These are phyloP conservation scores for Komagataella kurtzmanii DNA, from an alignment of 805 yeast genomes.

Conservation along the genomic window DNA sequence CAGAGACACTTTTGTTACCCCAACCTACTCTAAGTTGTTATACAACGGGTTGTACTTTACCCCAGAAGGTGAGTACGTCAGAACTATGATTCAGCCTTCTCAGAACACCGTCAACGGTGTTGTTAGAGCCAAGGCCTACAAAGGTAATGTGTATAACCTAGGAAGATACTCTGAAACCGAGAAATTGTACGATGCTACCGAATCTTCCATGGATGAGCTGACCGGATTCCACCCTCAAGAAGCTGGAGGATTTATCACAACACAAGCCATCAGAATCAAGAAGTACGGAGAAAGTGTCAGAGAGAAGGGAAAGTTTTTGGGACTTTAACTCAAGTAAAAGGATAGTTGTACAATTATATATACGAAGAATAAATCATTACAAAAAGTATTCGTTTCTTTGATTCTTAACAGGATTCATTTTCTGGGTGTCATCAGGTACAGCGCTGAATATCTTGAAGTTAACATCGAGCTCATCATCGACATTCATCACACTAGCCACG, in stretches of 20 bases:
- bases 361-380: conserved; percentile 2
- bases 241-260: conserved; percentile 94
- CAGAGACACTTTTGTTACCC: conserved; percentile 93
- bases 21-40: conserved; percentile 76
- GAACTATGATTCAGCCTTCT: conserved; percentile 88
- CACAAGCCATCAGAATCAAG: conserved; percentile 96
- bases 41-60: conserved; percentile 98
- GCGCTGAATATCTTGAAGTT: conserved; percentile 91
- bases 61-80: conserved; percentile 94
- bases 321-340: conserved; percentile 19
- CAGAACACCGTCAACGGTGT: conserved; percentile 93
- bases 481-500: conserved; percentile 96
- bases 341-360: not conserved
- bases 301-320: conserved; percentile 49
- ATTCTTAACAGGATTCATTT: conserved; percentile 19
- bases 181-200: conserved; percentile 94
- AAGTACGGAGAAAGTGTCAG: conserved; percentile 94
- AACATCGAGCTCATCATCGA: conserved; percentile 76
- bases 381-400: conserved; percentile 24
- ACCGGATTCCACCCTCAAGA: conserved; percentile 97
- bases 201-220: conserved; percentile 97
- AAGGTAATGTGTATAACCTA: conserved; percentile 71
- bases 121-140: conserved; percentile 88
- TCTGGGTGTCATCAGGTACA: conserved; percentile 66
- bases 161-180: conserved; percentile 96